phyloP scores from a whole-genome alignment of 805 yeast species.

The Candida qinlingensis region DNA sequence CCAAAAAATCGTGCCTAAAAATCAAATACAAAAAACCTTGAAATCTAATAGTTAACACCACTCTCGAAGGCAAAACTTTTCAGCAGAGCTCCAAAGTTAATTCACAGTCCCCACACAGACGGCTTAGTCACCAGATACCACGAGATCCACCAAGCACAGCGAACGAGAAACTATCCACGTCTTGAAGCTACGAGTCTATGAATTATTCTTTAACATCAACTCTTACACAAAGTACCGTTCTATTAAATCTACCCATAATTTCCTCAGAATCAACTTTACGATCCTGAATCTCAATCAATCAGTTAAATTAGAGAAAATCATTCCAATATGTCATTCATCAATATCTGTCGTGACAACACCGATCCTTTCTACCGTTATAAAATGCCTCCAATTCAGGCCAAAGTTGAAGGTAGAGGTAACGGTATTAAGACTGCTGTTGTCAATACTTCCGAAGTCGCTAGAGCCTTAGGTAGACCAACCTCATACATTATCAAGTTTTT shows the following conservation, averaged over 20 bases:
- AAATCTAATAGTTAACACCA: neutral
- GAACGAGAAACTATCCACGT: neutral
- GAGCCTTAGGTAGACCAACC: conserved; percentile 91
- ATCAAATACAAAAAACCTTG: neutral
- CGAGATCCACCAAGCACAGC: neutral
- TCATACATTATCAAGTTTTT: conserved; percentile 89
- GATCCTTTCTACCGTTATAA: conserved; percentile 99
- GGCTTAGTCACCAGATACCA: neutral
- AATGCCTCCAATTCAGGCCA: conserved; percentile 97
- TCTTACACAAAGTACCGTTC: neutral
- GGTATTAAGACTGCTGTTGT: conserved; percentile 96
- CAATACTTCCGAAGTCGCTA: conserved; percentile 87
- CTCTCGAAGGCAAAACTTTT: neutral
- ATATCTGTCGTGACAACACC: conserved; percentile 93
- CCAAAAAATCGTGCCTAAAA: neutral
- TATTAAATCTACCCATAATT: conserved; percentile 3
- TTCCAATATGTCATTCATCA: conserved; percentile 70
- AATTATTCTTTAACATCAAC: conserved; percentile 2
- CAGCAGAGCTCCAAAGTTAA: neutral
- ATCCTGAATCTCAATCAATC: neutral
- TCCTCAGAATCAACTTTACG: neutral
- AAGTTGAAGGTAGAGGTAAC: conserved; percentile 98
- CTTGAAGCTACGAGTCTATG: conserved; percentile 5
- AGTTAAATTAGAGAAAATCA: neutral
- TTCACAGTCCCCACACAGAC: neutral